Conservation (phyloP, 2,329 filamentous ascomycete genomes). For the Metarhizium humberi region DNA sequence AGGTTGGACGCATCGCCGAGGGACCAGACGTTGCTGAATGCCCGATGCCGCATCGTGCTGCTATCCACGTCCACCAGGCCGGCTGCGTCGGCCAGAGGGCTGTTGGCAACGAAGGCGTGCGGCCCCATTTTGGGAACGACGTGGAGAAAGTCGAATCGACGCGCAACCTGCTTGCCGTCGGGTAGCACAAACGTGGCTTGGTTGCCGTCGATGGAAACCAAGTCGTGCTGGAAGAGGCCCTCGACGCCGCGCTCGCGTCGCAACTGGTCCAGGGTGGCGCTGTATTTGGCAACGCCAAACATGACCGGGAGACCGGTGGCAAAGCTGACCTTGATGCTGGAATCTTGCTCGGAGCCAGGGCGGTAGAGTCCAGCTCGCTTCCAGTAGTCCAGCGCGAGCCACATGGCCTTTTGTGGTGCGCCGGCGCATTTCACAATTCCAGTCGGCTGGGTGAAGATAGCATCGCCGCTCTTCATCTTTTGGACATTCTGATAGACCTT, state of each 20-base stretch:
- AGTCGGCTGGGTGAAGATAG: constrained; percentile 51
- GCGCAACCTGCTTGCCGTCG: constrained; percentile 33
- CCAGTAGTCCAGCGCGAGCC: constrained; percentile 52
- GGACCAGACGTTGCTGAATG: constrained; percentile 48
- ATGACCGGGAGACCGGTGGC: constrained; percentile 46
- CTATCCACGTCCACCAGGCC: constrained; percentile 50
- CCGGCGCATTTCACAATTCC: constrained; percentile 52
- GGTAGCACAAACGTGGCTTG: constrained; percentile 39
- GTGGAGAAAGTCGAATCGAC: constrained; percentile 45
- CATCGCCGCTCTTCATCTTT: constrained; percentile 36
- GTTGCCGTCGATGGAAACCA: constrained; percentile 42
- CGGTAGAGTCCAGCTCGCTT: constrained; percentile 40
- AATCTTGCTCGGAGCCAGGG: constrained; percentile 21
- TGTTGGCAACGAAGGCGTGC: constrained; percentile 43
- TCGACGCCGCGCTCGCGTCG: constrained; percentile 45
- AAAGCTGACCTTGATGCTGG: constrained; percentile 42
- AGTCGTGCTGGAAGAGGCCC: constrained; percentile 48
- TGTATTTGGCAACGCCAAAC: constrained; percentile 54
- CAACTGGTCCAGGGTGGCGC: constrained; percentile 40
- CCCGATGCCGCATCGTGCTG: constrained; percentile 41
- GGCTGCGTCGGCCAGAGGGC: constrained; percentile 41
- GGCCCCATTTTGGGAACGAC: constrained; percentile 51
- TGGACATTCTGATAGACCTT: constrained; percentile 42
- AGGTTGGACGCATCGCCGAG: constrained; percentile 48
- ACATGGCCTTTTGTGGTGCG: constrained; percentile 53